phyloP scores from a whole-genome alignment of 164 flowering plant genomes.

The Echeveria elegans region DNA sequence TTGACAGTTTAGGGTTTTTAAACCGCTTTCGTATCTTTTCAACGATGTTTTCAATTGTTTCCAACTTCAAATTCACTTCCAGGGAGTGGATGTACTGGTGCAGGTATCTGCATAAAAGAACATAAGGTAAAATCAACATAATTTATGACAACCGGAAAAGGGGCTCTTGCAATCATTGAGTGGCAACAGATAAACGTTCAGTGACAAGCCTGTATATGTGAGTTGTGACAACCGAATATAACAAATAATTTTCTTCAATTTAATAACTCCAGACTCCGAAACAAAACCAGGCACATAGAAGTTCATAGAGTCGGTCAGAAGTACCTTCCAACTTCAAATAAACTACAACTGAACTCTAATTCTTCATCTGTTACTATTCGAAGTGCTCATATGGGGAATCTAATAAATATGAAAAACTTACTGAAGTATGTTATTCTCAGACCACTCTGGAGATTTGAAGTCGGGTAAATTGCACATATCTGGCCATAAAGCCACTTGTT shows the following conservation, averaged over 20 bases:
- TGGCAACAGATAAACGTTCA: neutral
- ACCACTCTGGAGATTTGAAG: constrained; percentile 50
- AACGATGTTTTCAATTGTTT: constrained; percentile 73
- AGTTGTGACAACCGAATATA: neutral
- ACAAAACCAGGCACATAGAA: neutral
- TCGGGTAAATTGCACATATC: constrained; percentile 75
- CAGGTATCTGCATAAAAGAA: constrained; percentile 48
- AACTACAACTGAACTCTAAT: neutral
- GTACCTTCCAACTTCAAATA: neutral
- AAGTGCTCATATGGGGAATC: neutral
- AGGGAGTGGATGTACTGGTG: constrained; percentile 57
- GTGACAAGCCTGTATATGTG: neutral
- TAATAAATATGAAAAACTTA: constrained; percentile 22
- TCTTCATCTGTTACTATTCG: no score
- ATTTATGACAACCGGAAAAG: neutral
- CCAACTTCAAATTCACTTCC: constrained; percentile 59
- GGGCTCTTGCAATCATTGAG: neutral
- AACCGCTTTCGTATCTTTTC: constrained; percentile 88
- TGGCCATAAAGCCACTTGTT: constrained; percentile 77
- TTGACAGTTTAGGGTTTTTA: constrained; percentile 84
- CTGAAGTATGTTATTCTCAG: constrained; percentile 70
- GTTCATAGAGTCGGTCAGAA: neutral
- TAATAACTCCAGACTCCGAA: neutral
- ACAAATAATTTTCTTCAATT: neutral
- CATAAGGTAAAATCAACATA: constrained; percentile 6